Percentiles rank a stretch among this genome's conserved stretches.
These are phyloP conservation scores for Ceratocystis destructans DNA, from an alignment of 2,329 filamentous ascomycete species.

Conservation along the genomic window DNA sequence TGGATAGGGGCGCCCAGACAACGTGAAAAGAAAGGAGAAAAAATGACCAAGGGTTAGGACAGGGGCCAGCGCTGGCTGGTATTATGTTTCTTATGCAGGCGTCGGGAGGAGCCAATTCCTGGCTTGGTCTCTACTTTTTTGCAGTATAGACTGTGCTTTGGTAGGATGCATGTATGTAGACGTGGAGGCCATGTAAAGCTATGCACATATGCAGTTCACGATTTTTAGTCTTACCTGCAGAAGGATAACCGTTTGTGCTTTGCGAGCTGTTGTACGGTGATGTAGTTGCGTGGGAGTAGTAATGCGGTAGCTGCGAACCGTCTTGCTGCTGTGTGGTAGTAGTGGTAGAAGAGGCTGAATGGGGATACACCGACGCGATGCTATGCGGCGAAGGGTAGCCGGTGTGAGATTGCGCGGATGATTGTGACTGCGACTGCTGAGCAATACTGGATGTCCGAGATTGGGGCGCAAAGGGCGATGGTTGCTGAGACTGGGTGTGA, in stretches of 20 bases:
- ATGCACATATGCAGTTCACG: neutral
- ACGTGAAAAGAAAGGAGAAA: neutral
- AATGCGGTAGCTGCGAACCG: constrained; percentile 50
- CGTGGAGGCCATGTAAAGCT: too few species aligned
- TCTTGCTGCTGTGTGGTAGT: constrained; percentile 43
- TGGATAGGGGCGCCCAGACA: neutral
- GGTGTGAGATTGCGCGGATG: constrained; percentile 46
- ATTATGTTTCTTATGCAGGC: neutral
- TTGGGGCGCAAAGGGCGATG: constrained; percentile 45
- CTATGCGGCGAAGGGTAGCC: constrained; percentile 57
- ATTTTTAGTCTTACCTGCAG: constrained; percentile 49
- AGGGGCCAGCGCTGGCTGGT: neutral
- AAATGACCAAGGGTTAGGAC: neutral
- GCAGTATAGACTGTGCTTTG: too few species aligned
- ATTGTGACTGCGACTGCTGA: constrained; percentile 52
- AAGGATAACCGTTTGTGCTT: constrained; percentile 70
- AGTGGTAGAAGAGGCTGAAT: constrained; percentile 47
- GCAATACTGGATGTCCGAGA: constrained; percentile 59
- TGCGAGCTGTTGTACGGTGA: constrained; percentile 60
- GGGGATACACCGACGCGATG: constrained; percentile 39
- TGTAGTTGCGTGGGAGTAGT: constrained; percentile 64
- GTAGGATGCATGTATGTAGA: too few species aligned
- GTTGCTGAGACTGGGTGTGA: constrained; percentile 55
- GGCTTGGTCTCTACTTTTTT: neutral
- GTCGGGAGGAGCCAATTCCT: neutral